Percentiles rank a stretch among this genome's conserved stretches.
These are phyloP conservation scores for Neocatenulostroma microsporum DNA, from an alignment of 2,329 filamentous ascomycete genomes.

Conservation along the genomic window DNA sequence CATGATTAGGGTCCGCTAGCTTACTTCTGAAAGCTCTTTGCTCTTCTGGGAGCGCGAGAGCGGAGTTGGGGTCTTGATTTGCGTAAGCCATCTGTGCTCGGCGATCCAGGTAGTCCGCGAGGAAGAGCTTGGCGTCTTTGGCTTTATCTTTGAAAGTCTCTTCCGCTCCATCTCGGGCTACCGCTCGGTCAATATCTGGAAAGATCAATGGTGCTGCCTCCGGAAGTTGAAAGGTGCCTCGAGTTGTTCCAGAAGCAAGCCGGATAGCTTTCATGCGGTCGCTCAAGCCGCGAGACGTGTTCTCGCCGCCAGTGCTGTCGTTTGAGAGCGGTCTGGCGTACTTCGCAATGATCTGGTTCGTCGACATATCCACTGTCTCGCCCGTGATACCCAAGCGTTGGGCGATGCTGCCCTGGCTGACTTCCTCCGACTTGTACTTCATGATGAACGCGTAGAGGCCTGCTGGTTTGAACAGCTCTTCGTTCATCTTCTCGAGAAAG, in stretches of 20 bases:
- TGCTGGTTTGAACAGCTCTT: constrained; percentile 49
- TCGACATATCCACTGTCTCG: constrained; percentile 29
- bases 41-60: constrained; percentile 28
- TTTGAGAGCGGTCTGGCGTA: constrained; percentile 9
- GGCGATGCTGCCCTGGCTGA: constrained; percentile 7
- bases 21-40: constrained; percentile 38
- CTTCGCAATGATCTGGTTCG: constrained; percentile 28
- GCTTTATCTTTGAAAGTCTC: constrained; percentile 23
- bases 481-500: constrained; percentile 51
- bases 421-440: constrained; percentile 24
- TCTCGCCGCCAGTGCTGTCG: constrained; percentile 1
- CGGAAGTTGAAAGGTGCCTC: constrained; percentile 37
- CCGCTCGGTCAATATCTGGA: constrained; percentile 34
- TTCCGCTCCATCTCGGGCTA: constrained; percentile 15
- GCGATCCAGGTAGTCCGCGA: constrained; percentile 45
- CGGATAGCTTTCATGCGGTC: constrained; percentile 30
- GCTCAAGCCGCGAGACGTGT: constrained; percentile 10
- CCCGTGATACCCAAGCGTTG: constrained; percentile 11
- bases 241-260: constrained; percentile 31
- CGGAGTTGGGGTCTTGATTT: constrained; percentile 36
- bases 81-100: constrained; percentile 42
- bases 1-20: constrained; percentile 46
- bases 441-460: constrained; percentile 51
- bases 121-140: constrained; percentile 30
- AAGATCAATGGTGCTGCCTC: constrained; percentile 45